Evolutionary conservation across 371 early-diverging fungal species (phyloP).

Genomic region (Quaeritorhiza haematococci): DNA sequence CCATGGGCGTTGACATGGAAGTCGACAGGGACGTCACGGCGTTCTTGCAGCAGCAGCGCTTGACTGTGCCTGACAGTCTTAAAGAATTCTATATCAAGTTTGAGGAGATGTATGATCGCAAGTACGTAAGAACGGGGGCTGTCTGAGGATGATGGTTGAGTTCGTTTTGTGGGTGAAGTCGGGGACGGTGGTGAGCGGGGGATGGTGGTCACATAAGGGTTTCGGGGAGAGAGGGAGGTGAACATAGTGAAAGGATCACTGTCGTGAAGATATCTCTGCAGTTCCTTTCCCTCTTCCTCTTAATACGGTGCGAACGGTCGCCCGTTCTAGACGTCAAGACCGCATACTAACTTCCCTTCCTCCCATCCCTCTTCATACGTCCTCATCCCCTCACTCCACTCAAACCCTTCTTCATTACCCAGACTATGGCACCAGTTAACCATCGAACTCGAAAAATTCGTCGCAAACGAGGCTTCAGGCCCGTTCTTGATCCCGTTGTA

Average conservation of each 20-base stretch:
- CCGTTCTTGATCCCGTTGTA: conserved; percentile 76
- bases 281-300: not conserved
- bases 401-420: conserved; percentile 2
- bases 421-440: conserved; percentile 98
- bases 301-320: not conserved
- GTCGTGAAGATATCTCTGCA: conserved; percentile 5
- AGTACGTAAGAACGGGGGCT: conserved; percentile 59
- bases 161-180: too few relatives aligned
- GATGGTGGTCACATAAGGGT: too few relatives aligned
- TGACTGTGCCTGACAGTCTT: conserved; percentile 58
- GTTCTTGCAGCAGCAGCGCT: conserved; percentile 62
- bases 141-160: too few relatives aligned
- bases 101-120: conserved; percentile 87
- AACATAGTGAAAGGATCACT: conserved; percentile 5
- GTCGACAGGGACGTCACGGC: conserved; percentile 74
- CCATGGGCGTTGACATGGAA: conserved; percentile 54
- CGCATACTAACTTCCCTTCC: not conserved
- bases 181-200: too few relatives aligned
- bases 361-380: conserved; percentile 1
- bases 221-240: too few relatives aligned
- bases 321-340: not conserved
- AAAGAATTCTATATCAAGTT: conserved; percentile 71
- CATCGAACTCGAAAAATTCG: conserved; percentile 66
- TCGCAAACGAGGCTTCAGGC: conserved; percentile 68
- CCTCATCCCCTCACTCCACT: not conserved